Evolutionary conservation across 805 yeast species (phyloP), one percentile per base, ranked within the genome.

Genomic region (Yamadazyma endophytica): DNA sequence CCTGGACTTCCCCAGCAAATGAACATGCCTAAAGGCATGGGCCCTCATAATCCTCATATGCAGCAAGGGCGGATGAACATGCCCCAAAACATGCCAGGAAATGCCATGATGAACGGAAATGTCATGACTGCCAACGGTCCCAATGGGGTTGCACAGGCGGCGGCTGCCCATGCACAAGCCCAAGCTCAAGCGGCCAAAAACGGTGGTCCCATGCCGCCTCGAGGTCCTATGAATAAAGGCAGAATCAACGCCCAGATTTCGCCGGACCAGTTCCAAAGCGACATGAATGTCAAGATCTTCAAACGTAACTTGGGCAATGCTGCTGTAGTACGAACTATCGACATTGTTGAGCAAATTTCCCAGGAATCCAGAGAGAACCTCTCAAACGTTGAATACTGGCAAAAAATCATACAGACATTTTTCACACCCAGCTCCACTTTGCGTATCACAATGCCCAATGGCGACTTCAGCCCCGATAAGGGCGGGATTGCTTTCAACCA

Each of bases 271-370:
- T 20, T 43, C 12, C 54, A 56, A 25, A 52, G 47, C 27, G 64
- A 61, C 30, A 27, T 57, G 12, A 56, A 62, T 34, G 49, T 61
- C 6, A 52, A 58, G 28, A 51, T 63, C 11, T 49, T 58, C 39
- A 62, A 61, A 38, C 41, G 68, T 14, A 65, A 63, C 35, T 32
- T 62, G 27, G 72, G 70, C 6, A 64, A 65, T 49, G 64, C 70
- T 17, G 69, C 60, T 11, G 63, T 57, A 25, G 49, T 65, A 41
- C 46, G 70, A 21, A 42, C 64, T 12, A 40, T 64, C 26, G 70
- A 65, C 37, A 42, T 65, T 21, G 44, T 65, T 21, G 72, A 65
- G 24, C 63, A 54, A 36, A 48, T 64, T 4, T 46, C 61, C 15
- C 58, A 49, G 36, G 70, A 64, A 32, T 42, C 56, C 9, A 32